Conservation (phyloP, 2,329 filamentous ascomycete species). For the Colletotrichum salicis region DNA sequence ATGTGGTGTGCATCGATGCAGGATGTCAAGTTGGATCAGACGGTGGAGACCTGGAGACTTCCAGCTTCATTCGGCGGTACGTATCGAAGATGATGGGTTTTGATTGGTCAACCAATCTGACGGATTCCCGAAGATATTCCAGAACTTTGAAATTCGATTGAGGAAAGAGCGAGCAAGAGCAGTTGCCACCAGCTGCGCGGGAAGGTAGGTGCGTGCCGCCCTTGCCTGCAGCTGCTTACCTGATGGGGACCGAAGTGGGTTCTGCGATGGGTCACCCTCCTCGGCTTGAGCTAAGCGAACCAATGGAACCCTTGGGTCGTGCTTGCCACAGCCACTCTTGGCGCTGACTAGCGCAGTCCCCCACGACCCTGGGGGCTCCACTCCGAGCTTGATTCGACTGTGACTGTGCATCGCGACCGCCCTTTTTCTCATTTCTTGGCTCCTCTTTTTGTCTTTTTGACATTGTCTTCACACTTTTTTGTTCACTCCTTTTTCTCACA, state of each 20-base stretch:
- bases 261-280: background rate
- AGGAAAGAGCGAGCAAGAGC: background rate
- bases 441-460: background rate
- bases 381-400: constrained; percentile 30
- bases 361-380: background rate
- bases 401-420: constrained; percentile 4
- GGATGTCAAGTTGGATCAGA: background rate
- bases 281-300: background rate
- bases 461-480: background rate
- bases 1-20: background rate
- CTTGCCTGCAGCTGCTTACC: constrained; percentile 1
- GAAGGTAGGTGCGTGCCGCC: constrained; percentile 5
- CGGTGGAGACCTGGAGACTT: background rate
- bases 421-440: background rate
- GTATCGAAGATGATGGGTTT: background rate
- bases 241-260: background rate
- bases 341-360: constrained; percentile 13
- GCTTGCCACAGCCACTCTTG: constrained; percentile 29
- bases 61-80: background rate
- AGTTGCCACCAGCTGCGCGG: constrained; percentile 11
- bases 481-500: constrained; percentile 3
- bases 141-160: background rate
- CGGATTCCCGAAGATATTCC: background rate
- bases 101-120: background rate
- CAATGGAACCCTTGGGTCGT: background rate